A percentile compares a stretch with the other conserved stretches of the same genome.
phyloP scores from a whole-genome alignment of 768 basidiomycete genomes.

The Tylopilus sp. region DNA sequence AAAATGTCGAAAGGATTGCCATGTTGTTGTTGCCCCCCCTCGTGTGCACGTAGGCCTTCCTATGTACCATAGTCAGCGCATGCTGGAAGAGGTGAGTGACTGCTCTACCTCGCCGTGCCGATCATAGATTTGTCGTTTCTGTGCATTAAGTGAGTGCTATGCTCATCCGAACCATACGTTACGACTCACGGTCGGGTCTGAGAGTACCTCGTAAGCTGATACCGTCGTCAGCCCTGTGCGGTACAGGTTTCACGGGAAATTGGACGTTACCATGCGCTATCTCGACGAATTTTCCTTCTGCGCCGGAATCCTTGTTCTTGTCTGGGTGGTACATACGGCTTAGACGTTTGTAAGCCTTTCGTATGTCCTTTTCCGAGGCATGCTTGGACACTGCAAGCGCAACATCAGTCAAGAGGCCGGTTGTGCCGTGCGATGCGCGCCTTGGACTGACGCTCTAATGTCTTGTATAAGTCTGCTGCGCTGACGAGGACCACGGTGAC shows the following conservation, averaged over 20 bases:
- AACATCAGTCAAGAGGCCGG: constrained; percentile 22
- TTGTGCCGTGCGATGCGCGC: constrained; percentile 24
- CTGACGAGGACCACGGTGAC: constrained; percentile 29
- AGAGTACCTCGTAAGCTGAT: constrained; percentile 91
- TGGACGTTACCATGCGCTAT: constrained; percentile 73
- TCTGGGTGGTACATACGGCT: constrained; percentile 92
- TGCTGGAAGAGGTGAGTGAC: neutral
- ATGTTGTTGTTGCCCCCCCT: constrained; percentile 72
- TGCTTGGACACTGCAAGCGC: constrained; percentile 55
- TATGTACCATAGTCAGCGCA: constrained; percentile 29
- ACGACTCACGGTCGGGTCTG: constrained; percentile 66
- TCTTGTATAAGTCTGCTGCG: constrained; percentile 79
- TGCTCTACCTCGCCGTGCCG: constrained; percentile 76
- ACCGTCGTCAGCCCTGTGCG: constrained; percentile 6
- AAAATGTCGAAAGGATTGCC: constrained; percentile 95
- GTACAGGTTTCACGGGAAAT: neutral
- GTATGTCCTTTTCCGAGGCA: constrained; percentile 85
- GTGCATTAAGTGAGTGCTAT: constrained; percentile 1
- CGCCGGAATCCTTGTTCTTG: constrained; percentile 84
- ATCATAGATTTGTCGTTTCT: constrained; percentile 96
- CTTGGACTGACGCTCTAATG: constrained; percentile 68
- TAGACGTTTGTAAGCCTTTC: constrained; percentile 86
- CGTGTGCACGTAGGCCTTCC: constrained; percentile 90
- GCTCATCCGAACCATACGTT: neutral
- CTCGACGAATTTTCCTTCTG: constrained; percentile 85